Percentiles rank a stretch among this genome's conserved stretches.
Evolutionary conservation across 1,284 basidiomycete genomes (phyloP).

Genomic region (Clitocybe nebularis): DNA sequence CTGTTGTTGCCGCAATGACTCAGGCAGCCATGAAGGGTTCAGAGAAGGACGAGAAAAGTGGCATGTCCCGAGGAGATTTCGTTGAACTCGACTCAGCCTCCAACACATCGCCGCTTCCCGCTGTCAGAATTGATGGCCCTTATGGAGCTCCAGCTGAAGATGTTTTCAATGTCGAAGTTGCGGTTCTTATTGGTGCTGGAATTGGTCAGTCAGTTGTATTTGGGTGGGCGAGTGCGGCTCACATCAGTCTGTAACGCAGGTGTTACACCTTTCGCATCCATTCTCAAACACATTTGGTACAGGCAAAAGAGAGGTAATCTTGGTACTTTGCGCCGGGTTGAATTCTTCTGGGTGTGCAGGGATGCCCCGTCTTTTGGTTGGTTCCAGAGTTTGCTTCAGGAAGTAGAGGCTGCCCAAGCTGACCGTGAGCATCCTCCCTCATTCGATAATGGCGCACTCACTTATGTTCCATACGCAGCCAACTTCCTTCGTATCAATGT

Average conservation of each 20-base stretch:
- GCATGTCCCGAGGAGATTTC: slow-evolving; percentile 61
- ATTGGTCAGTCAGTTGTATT: slow-evolving; percentile 55
- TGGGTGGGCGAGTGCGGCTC: background rate
- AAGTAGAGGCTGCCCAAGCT: slow-evolving; percentile 80
- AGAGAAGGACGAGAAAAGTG: slow-evolving; percentile 56
- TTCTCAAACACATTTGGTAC: slow-evolving; percentile 93
- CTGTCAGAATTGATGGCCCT: slow-evolving; percentile 80
- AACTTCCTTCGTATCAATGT: slow-evolving; percentile 89
- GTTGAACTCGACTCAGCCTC: slow-evolving; percentile 65
- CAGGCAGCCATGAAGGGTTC: slow-evolving; percentile 68
- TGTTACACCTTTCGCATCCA: slow-evolving; percentile 87
- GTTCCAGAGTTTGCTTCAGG: slow-evolving; percentile 84
- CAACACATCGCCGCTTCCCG: slow-evolving; percentile 53
- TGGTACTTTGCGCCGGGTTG: slow-evolving; percentile 76
- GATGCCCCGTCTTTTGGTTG: slow-evolving; percentile 89
- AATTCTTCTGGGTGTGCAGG: slow-evolving; percentile 90
- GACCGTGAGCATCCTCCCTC: slow-evolving; percentile 55
- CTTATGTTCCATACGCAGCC: slow-evolving; percentile 38
- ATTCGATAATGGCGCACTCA: background rate
- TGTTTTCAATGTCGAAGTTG: slow-evolving; percentile 82
- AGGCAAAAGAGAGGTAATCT: slow-evolving; percentile 73
- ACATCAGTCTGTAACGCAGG: slow-evolving; percentile 32
- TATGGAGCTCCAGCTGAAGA: slow-evolving; percentile 89
- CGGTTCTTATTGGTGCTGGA: slow-evolving; percentile 83
- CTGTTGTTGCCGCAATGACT: slow-evolving; percentile 71